Conservation (phyloP, 108 stramenopile genomes). For the Tribonema minus region DNA sequence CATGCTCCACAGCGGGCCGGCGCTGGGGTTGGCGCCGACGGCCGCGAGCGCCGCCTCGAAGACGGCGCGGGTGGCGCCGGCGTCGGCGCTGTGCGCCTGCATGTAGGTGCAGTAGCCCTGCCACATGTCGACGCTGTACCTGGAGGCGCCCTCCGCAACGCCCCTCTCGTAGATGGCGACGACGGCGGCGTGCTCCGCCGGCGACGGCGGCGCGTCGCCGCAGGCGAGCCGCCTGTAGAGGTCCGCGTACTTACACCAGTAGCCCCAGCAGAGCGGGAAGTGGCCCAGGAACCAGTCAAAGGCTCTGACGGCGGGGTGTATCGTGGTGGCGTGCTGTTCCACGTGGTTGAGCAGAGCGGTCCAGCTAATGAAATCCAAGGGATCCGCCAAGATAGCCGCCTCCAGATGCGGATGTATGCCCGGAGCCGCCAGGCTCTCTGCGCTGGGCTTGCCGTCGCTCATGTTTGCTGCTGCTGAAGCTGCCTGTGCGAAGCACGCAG, state of each 20-base stretch:
- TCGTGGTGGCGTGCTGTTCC: background rate
- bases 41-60: conserved; percentile 15
- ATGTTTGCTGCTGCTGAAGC: too few relatives aligned
- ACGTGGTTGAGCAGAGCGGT: conserved; percentile 12
- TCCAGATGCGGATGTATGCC: background rate
- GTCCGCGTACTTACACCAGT: conserved; percentile 33
- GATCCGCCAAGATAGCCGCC: conserved; percentile 7
- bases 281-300: conserved; percentile 32
- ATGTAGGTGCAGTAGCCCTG: background rate
- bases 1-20: conserved; percentile 26
- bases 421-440: background rate
- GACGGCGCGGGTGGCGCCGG: background rate
- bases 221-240: background rate
- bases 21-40: conserved; percentile 21
- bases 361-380: conserved; percentile 35
- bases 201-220: background rate
- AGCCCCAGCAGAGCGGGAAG: conserved; percentile 47
- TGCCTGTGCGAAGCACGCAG: too few relatives aligned
- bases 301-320: background rate
- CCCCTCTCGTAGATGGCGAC: background rate
- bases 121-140: background rate
- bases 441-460: too few relatives aligned
- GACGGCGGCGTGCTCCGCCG: background rate
- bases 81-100: background rate
- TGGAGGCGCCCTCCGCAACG: background rate